Percentiles rank a stretch among this genome's conserved stretches.
These are phyloP conservation scores for Tulasnella sp. DNA, from an alignment of 768 basidiomycete species.

Conservation along the genomic window DNA sequence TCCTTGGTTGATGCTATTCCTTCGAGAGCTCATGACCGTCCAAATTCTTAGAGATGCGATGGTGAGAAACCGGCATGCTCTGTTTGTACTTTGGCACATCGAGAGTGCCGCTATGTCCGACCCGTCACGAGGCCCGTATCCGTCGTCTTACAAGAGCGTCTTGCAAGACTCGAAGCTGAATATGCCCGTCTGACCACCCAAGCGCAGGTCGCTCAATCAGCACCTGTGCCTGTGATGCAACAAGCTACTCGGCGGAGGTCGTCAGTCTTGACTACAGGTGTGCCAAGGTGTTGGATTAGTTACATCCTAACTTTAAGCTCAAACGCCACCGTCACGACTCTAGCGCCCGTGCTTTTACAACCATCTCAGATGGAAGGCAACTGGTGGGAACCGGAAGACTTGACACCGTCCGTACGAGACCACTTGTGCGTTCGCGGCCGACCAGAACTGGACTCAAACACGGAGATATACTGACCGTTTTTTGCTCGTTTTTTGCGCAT, in stretches of 20 bases:
- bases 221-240: too few relatives aligned
- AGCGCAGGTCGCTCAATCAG: not conserved
- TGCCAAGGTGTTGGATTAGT: too few relatives aligned
- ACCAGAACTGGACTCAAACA: too few relatives aligned
- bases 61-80: constrained; percentile 7
- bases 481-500: too few relatives aligned
- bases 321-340: too few relatives aligned
- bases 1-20: not conserved
- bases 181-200: not conserved
- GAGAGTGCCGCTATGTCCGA: constrained; percentile 7
- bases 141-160: constrained; percentile 6
- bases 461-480: too few relatives aligned
- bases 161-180: constrained; percentile 1
- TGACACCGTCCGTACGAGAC: not conserved
- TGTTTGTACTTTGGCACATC: constrained; percentile 1
- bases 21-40: too few relatives aligned
- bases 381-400: constrained; percentile 3
- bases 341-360: too few relatives aligned
- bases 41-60: constrained; percentile 13
- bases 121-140: constrained; percentile 12
- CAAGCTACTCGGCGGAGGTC: too few relatives aligned
- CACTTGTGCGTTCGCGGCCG: not conserved
- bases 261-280: too few relatives aligned
- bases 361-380: not conserved
- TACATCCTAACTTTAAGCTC: not conserved